These are phyloP conservation scores for Osmanthus fragrans DNA, from an alignment of 257 asterid species.

Conservation along the genomic window DNA sequence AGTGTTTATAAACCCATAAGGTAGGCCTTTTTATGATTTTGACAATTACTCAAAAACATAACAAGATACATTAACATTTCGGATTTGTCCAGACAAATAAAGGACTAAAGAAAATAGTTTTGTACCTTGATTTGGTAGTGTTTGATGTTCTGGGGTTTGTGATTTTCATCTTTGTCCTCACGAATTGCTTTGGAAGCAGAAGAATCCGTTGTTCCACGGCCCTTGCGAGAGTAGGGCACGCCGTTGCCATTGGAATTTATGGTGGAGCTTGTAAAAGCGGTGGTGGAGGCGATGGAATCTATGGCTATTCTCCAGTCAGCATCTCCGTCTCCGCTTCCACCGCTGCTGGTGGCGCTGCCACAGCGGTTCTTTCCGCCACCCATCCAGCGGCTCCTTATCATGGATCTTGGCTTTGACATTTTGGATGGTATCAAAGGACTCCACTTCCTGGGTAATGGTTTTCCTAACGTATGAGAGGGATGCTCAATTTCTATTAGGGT, in stretches of 20 bases:
- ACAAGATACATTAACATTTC: background rate
- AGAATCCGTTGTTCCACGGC: constrained; percentile 6
- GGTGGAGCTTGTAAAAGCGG: constrained; percentile 20
- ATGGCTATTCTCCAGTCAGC: constrained; percentile 88
- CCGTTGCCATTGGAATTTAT: constrained; percentile 14
- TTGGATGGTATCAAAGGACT: too few relatives aligned
- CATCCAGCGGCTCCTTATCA: constrained; percentile 40
- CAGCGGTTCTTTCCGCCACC: constrained; percentile 28
- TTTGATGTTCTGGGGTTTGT: constrained; percentile 46
- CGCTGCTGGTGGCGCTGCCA: constrained; percentile 44
- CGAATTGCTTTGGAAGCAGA: constrained; percentile 1
- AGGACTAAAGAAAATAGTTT: background rate
- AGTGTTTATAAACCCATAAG: background rate
- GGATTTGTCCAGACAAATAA: background rate
- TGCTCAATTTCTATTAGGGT: too few relatives aligned
- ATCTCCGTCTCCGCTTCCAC: constrained; percentile 85
- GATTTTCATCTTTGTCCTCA: constrained; percentile 37
- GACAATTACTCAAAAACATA: background rate
- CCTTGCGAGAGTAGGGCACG: constrained; percentile 4
- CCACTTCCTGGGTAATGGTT: too few relatives aligned
- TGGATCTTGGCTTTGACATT: too few relatives aligned
- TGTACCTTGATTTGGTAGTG: constrained; percentile 75
- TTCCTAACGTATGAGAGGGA: too few relatives aligned
- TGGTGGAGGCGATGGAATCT: constrained; percentile 54
- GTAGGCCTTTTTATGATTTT: background rate